A percentile compares a stretch with the other conserved stretches of the same genome.
These are phyloP conservation scores for Allantophomopsis lycopodina DNA, from an alignment of 2,329 filamentous ascomycete species.

Conservation along the genomic window DNA sequence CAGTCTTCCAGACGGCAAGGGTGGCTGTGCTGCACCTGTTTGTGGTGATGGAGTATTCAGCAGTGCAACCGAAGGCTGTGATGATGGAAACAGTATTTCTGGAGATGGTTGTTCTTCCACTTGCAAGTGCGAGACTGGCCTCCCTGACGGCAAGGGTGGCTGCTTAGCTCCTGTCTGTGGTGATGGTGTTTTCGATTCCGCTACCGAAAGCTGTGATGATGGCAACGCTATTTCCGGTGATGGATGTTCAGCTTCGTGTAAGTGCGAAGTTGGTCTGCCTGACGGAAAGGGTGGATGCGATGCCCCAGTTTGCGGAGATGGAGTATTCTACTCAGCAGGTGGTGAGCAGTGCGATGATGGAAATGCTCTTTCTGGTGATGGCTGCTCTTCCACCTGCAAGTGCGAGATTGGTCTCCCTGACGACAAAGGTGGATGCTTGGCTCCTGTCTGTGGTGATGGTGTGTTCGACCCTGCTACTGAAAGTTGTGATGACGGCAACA, in stretches of 20 bases:
- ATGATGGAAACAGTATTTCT: no score
- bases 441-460: no score
- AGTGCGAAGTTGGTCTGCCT: background rate
- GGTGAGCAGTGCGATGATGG: conserved; percentile 28
- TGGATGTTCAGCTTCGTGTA: background rate
- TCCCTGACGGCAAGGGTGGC: background rate
- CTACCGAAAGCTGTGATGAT: no score
- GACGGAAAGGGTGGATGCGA: background rate
- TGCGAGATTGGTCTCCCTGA: background rate
- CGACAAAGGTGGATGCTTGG: no score
- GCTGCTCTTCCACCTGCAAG: background rate
- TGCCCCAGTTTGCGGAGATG: conserved; percentile 22
- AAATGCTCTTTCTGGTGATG: background rate
- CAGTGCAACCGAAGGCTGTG: no score
- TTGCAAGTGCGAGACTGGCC: background rate
- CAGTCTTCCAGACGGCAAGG: conserved; percentile 3
- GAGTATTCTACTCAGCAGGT: conserved; percentile 17
- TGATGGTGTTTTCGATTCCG: no score
- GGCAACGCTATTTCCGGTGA: background rate
- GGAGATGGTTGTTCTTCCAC: no score
- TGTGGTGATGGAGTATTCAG: no score
- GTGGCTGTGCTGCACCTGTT: background rate
- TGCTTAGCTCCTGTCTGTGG: no score
- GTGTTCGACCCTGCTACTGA: background rate
- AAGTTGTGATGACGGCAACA: background rate